These are phyloP conservation scores for Ceratobasidium sp. DNA, from an alignment of 1,284 basidiomycete species.

Conservation along the genomic window DNA sequence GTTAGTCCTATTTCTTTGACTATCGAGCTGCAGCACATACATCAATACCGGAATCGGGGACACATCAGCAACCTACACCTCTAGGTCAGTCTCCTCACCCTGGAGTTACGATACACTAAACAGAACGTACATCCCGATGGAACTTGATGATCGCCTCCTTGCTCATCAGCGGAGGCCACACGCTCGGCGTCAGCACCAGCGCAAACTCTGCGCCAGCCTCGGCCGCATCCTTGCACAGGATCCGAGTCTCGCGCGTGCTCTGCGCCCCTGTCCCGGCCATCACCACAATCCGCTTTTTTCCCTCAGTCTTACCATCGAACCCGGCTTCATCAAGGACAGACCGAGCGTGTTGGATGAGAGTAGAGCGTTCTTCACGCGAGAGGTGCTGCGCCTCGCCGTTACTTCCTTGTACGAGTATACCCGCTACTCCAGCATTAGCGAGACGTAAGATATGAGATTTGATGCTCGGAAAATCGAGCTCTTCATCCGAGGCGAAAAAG, in stretches of 20 bases:
- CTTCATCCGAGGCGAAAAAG: constrained; percentile 75
- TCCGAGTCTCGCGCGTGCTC: constrained; percentile 51
- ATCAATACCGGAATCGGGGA: constrained; percentile 50
- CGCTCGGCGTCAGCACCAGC: constrained; percentile 50
- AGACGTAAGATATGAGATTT: constrained; percentile 75
- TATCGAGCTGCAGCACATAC: too few relatives aligned
- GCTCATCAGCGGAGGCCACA: constrained; percentile 57
- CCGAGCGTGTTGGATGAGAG: constrained; percentile 48
- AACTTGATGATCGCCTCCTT: constrained; percentile 72
- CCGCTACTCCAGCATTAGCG: constrained; percentile 77
- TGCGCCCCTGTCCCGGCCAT: constrained; percentile 49
- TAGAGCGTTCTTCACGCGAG: constrained; percentile 47
- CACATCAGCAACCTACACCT: constrained; percentile 45
- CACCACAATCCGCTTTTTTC: constrained; percentile 43
- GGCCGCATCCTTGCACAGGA: constrained; percentile 49
- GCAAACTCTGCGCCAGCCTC: constrained; percentile 49
- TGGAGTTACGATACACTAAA: too few relatives aligned
- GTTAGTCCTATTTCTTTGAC: too few relatives aligned
- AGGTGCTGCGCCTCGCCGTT: constrained; percentile 58
- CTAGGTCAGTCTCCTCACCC: too few relatives aligned
- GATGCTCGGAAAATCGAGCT: constrained; percentile 71
- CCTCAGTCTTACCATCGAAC: neutral
- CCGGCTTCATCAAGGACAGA: constrained; percentile 49
- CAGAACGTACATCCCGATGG: constrained; percentile 67
- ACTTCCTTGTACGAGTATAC: constrained; percentile 80